Conservation (phyloP, 2,329 filamentous ascomycete genomes). For the Fusarium cyanostomum region DNA sequence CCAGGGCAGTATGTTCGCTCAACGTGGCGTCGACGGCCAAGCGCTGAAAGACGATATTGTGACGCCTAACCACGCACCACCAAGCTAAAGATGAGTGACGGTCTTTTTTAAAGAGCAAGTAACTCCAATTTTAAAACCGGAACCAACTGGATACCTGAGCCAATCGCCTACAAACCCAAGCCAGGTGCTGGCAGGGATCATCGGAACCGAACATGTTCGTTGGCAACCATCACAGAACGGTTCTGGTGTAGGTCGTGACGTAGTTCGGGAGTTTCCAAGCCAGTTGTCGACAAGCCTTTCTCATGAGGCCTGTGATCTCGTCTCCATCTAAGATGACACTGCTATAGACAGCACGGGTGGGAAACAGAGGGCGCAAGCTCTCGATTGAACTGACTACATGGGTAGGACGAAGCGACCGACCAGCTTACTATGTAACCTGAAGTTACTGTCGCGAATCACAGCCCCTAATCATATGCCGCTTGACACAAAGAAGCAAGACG, state of each 20-base stretch:
- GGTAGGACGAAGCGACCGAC: no score
- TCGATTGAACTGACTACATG: no score
- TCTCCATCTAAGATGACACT: neutral
- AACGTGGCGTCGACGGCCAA: neutral
- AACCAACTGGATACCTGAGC: neutral
- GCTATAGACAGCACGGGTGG: neutral
- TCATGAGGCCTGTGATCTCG: neutral
- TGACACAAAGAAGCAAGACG: no score
- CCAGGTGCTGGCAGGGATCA: conserved; percentile 6
- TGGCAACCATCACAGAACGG: neutral
- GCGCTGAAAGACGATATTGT: no score
- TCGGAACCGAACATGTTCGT: conserved; percentile 33
- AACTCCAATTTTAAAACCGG: conserved; percentile 6
- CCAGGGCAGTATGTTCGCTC: neutral
- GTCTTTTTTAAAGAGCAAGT: neutral
- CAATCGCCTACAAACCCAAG: neutral
- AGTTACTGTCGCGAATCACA: no score
- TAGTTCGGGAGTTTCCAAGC: neutral
- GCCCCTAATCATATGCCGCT: no score
- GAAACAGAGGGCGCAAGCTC: no score
- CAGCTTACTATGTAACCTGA: no score
- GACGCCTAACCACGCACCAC: conserved; percentile 5
- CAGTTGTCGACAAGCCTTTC: neutral
- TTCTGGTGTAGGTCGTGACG: neutral
- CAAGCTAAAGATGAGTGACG: neutral